A percentile compares a stretch with the other conserved stretches of the same genome.
Evolutionary conservation across 176 grass and related monocot species (phyloP).

Genomic region (Leersia perrieri): DNA sequence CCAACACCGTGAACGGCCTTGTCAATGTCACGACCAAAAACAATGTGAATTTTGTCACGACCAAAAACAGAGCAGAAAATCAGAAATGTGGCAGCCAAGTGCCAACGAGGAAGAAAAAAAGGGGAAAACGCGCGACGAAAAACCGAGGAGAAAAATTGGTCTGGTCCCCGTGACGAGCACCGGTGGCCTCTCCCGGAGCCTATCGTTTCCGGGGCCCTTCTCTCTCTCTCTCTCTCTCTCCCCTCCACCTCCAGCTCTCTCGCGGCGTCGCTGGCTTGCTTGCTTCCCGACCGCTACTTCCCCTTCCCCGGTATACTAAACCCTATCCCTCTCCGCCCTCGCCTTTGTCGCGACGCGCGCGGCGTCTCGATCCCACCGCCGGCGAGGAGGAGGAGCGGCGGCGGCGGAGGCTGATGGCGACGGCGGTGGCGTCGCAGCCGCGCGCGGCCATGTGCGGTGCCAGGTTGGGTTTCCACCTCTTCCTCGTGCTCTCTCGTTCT

Average conservation of each 20-base stretch:
- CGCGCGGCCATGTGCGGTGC: slow-evolving; percentile 25
- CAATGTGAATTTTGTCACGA: background rate
- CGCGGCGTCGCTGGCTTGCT: background rate
- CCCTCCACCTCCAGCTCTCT: background rate
- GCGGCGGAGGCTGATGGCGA: slow-evolving; percentile 24
- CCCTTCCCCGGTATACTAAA: slow-evolving; percentile 50
- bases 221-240: too few relatives aligned
- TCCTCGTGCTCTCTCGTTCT: background rate
- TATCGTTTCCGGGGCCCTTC: slow-evolving; percentile 41
- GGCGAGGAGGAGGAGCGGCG: background rate
- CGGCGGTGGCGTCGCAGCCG: slow-evolving; percentile 52
- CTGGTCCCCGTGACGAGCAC: slow-evolving; percentile 41
- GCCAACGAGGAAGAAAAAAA: background rate
- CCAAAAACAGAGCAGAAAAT: background rate
- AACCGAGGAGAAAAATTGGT: slow-evolving; percentile 15
- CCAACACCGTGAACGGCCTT: background rate
- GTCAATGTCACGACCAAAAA: background rate
- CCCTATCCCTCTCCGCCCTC: slow-evolving; percentile 41
- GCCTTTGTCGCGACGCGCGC: background rate
- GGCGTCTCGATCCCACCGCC: background rate
- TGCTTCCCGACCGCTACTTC: slow-evolving; percentile 49
- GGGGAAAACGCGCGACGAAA: too few relatives aligned
- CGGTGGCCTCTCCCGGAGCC: slow-evolving; percentile 45
- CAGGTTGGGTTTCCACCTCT: slow-evolving; percentile 21
- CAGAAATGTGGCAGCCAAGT: background rate